phyloP scores from a whole-genome alignment of 2,329 filamentous ascomycete genomes.

The Microsporum ferrugineum region DNA sequence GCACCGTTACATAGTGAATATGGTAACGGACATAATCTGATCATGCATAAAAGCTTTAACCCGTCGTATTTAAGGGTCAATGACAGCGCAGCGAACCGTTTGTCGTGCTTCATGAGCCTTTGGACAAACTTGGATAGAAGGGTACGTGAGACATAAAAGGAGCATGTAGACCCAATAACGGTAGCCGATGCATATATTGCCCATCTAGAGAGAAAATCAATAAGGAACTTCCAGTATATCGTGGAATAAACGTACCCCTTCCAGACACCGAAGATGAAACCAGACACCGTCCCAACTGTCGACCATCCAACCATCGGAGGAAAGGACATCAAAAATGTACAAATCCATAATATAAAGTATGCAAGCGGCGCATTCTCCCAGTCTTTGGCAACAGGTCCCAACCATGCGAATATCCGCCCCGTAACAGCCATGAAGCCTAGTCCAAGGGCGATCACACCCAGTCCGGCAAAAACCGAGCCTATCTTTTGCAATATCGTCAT shows the following conservation, averaged over 20 bases:
- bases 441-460: conserved; percentile 44
- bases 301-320: conserved; percentile 83
- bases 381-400: conserved; percentile 60
- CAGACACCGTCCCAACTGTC: conserved; percentile 57
- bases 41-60: conserved; percentile 76
- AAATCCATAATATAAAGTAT: conserved; percentile 61
- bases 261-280: conserved; percentile 61
- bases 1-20: conserved; percentile 92
- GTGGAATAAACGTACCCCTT: conserved; percentile 47
- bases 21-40: conserved; percentile 81
- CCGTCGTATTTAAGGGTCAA: conserved; percentile 86
- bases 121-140: conserved; percentile 69
- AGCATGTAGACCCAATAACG: conserved; percentile 61
- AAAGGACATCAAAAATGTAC: conserved; percentile 68
- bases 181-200: conserved; percentile 70
- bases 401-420: conserved; percentile 63
- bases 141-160: conserved; percentile 71
- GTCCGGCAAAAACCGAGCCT: conserved; percentile 41
- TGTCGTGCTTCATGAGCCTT: conserved; percentile 67
- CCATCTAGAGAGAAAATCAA: conserved; percentile 56
- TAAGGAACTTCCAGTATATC: conserved; percentile 38
- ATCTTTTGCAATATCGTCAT: conserved; percentile 49
- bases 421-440: conserved; percentile 67
- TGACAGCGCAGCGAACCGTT: conserved; percentile 75
- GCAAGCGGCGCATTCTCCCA: conserved; percentile 67